Conservation (phyloP, 257 asterid genomes). For the Solanum chmielewskii region DNA sequence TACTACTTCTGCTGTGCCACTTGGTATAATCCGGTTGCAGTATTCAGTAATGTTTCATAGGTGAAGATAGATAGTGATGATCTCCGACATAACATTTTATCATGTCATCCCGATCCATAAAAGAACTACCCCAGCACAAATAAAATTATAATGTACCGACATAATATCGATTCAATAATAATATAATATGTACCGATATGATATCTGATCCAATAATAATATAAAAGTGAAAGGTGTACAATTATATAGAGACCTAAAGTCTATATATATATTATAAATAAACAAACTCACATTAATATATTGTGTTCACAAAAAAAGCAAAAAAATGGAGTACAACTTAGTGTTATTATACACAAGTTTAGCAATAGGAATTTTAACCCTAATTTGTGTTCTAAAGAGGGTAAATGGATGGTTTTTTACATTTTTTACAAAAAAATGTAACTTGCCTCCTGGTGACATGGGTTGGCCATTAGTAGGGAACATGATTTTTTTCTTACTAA, state of each 20-base stretch:
- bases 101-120: too few species aligned
- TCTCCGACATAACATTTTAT: too few species aligned
- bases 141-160: too few species aligned
- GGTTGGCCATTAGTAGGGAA: not conserved
- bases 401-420: not conserved
- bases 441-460: not conserved
- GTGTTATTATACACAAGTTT: not conserved
- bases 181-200: not conserved
- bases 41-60: too few species aligned
- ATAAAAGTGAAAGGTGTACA: not conserved
- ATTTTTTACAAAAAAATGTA: not conserved
- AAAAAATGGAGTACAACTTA: not conserved
- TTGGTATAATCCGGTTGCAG: rapidly evolving
- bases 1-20: too few species aligned
- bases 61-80: too few species aligned
- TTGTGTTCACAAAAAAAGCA: not conserved
- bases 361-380: not conserved
- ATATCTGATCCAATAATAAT: too few species aligned
- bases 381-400: not conserved
- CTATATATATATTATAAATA: too few species aligned
- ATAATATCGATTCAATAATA: too few species aligned
- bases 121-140: too few species aligned
- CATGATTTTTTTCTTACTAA: not conserved
- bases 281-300: not conserved
- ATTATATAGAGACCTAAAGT: not conserved